Evolutionary conservation across 2,329 filamentous ascomycete species (phyloP), one percentile per base, ranked within the genome.

Genomic region (Fusarium hostae): DNA sequence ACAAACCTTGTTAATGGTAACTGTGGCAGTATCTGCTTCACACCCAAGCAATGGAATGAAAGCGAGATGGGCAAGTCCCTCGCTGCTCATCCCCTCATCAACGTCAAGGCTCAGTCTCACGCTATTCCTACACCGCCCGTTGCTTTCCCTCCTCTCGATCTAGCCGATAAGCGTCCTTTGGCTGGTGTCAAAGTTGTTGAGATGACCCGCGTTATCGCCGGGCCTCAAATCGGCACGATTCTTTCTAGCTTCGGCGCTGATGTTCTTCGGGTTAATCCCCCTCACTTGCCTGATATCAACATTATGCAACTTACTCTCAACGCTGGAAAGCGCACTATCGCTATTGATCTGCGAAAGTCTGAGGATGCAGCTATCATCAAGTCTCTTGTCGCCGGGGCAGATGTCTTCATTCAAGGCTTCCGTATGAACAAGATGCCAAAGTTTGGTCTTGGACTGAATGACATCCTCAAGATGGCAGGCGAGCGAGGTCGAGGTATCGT

Each of bases 401-500:
- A 68, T 41, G 65, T 68, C 0, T 68, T 68, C 5, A 63, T 68
- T 2, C 63, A 68, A 6, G 65, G 65, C 0, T 68, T 68, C 47
- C 65, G 65, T 5, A 40, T 68, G 63, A 68, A 68, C 43, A 68
- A 68, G 48, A 68, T 68, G 63, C 56, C 48, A n/a, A 68, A 68
- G 15, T 63, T 62, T 18, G 63, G 65, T 0, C 63, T 68, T 18
- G 63, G 56, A 5, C 32, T 68, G 15, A 63, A 68, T 2, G 63
- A 68, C 3, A 68, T 68, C 0, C 48, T 68, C 11, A 68, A 63
- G 24, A 50, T 68, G 37, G 65, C 63, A 11, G 65, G 65, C 18
- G 78, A 82, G 54, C 84, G 89, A 20, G 84, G 85, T 4, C 87
- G 84, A 88, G 77, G 65, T 87, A 91, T 90, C 26, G 83, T 92